These are phyloP conservation scores for Gossypium gossypioides DNA, from an alignment of 441 rosid species.

Conservation along the genomic window DNA sequence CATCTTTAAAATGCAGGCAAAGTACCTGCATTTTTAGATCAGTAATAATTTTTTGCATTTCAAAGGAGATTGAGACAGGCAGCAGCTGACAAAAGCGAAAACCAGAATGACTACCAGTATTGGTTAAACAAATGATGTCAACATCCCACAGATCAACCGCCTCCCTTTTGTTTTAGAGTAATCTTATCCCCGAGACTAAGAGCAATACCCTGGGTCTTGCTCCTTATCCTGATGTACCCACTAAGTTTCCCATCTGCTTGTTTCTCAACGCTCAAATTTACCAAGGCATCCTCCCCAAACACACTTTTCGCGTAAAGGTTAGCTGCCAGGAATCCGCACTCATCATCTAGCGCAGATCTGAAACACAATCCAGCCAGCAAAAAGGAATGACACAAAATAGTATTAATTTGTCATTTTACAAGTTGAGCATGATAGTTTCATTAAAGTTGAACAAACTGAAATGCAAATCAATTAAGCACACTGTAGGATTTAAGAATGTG, in stretches of 20 bases:
- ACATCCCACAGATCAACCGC: constrained; percentile 25
- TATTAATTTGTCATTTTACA: neutral
- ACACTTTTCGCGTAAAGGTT: constrained; percentile 89
- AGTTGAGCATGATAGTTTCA: neutral
- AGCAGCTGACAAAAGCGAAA: neutral
- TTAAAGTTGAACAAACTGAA: neutral
- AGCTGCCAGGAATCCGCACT: constrained; percentile 80
- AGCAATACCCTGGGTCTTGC: constrained; percentile 94
- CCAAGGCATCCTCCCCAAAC: constrained; percentile 84
- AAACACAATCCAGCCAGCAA: constrained; percentile 13
- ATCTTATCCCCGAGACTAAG: constrained; percentile 92
- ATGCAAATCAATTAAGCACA: neutral
- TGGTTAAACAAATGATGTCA: neutral
- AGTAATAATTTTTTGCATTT: neutral
- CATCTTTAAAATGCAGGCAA: neutral
- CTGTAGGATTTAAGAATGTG: neutral
- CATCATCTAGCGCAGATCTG: constrained; percentile 82
- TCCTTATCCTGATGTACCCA: constrained; percentile 85
- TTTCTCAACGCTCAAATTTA: constrained; percentile 75
- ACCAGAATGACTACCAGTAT: neutral
- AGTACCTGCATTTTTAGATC: constrained; percentile 2
- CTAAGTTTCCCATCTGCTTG: constrained; percentile 63
- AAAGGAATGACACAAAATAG: neutral
- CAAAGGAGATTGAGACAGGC: neutral
- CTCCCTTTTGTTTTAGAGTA: constrained; percentile 82